These are phyloP conservation scores for Cladobotryum mycophilum DNA, from an alignment of 2,329 filamentous ascomycete genomes.

Conservation along the genomic window DNA sequence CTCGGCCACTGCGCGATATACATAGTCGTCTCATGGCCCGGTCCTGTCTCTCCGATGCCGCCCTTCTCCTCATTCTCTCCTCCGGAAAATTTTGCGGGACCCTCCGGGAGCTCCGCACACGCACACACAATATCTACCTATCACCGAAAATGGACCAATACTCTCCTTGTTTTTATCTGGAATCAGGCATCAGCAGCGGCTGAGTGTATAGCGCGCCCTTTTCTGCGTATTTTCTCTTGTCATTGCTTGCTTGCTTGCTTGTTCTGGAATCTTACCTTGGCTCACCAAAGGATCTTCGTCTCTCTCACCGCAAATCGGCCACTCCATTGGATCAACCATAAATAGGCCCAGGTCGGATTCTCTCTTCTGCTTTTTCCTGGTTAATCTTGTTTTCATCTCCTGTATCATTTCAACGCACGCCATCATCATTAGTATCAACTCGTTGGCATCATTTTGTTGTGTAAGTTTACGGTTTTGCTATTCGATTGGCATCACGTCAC, in stretches of 20 bases:
- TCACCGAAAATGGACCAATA: too few species aligned
- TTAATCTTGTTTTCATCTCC: neutral
- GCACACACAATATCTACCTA: too few species aligned
- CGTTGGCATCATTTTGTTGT: neutral
- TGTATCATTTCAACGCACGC: neutral
- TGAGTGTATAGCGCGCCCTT: neutral
- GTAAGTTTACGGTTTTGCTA: slow-evolving; percentile 4
- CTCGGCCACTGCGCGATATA: too few species aligned
- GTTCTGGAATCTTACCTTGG: too few species aligned
- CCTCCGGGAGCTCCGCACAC: too few species aligned
- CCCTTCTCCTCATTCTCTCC: neutral
- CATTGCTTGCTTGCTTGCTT: neutral
- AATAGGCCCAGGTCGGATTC: too few species aligned
- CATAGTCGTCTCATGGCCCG: neutral
- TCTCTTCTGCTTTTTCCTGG: neutral
- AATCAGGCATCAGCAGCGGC: too few species aligned
- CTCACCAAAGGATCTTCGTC: too few species aligned
- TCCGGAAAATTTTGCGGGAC: too few species aligned
- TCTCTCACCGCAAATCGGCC: too few species aligned
- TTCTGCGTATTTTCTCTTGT: neutral
- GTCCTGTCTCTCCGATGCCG: slow-evolving; percentile 8
- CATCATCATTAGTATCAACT: neutral
- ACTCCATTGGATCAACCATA: too few species aligned
- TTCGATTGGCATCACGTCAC: neutral
- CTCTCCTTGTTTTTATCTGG: too few species aligned